Percentiles rank a stretch among this genome's conserved stretches.
These are phyloP conservation scores for Puya raimondii DNA, from an alignment of 176 grass and related monocot genomes.

Conservation along the genomic window DNA sequence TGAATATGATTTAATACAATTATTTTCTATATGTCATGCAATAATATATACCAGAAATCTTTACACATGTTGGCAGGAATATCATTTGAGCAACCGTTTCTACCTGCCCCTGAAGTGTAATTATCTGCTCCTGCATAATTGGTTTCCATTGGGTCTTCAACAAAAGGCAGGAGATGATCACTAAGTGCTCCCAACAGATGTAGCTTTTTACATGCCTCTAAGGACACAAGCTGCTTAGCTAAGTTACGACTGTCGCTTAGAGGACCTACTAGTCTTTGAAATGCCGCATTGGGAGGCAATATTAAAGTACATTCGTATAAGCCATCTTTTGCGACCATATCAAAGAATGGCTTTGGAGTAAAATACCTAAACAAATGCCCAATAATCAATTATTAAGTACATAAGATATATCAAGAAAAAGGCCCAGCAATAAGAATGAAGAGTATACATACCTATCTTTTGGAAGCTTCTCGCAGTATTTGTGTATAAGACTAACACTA, in stretches of 20 bases:
- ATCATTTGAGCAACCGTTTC: not conserved
- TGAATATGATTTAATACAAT: no score
- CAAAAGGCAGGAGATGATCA: conserved; percentile 14
- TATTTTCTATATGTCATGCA: not conserved
- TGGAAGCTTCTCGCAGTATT: conserved; percentile 13
- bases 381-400: not conserved
- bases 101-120: conserved; percentile 10
- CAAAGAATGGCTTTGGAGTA: conserved; percentile 6
- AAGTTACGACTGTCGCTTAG: not conserved
- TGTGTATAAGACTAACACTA: conserved; percentile 11
- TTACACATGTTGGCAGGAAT: not conserved
- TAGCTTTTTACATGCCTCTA: conserved; percentile 13
- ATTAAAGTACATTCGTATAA: conserved; percentile 1
- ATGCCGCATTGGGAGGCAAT: conserved; percentile 18
- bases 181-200: conserved; percentile 8
- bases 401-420: not conserved
- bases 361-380: not conserved
- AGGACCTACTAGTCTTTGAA: conserved; percentile 15
- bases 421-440: not conserved
- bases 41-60: not conserved
- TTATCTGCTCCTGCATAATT: not conserved
- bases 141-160: not conserved
- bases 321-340: not conserved
- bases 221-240: conserved; percentile 13
- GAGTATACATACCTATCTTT: conserved; percentile 6